These are phyloP conservation scores for Mycena vitilis DNA, from an alignment of 768 basidiomycete genomes.

Conservation along the genomic window DNA sequence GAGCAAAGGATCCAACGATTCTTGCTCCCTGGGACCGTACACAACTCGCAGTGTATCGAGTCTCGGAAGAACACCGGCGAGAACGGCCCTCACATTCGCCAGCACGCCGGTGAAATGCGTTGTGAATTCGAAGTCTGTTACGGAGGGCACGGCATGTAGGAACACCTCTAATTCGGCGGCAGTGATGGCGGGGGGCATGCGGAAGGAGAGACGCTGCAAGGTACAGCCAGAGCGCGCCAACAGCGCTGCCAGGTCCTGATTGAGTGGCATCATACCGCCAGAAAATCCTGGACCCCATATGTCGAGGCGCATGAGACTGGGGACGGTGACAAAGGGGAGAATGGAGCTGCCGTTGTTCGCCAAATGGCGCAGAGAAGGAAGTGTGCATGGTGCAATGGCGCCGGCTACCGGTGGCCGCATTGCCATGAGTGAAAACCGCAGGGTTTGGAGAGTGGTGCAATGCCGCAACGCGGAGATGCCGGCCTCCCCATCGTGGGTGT, in stretches of 20 bases:
- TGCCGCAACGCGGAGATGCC: not conserved
- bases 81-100: not conserved
- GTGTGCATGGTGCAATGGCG: not conserved
- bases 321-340: not conserved
- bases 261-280: not conserved
- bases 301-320: conserved; percentile 2
- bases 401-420: not conserved
- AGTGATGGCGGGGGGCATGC: not conserved
- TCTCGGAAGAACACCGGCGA: not conserved
- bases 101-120: not conserved
- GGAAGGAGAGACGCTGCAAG: not conserved
- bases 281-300: conserved; percentile 3
- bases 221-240: conserved; percentile 11
- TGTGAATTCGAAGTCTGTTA: not conserved
- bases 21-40: not conserved
- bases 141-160: not conserved
- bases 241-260: not conserved
- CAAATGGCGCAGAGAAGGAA: conserved; percentile 2
- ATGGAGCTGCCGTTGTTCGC: not conserved
- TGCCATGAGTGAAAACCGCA: not conserved
- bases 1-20: not conserved
- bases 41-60: conserved; percentile 2
- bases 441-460: not conserved
- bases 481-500: not conserved
- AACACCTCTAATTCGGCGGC: not conserved